Conservation (phyloP, 441 rosid species). For the Croton laevigatus region DNA sequence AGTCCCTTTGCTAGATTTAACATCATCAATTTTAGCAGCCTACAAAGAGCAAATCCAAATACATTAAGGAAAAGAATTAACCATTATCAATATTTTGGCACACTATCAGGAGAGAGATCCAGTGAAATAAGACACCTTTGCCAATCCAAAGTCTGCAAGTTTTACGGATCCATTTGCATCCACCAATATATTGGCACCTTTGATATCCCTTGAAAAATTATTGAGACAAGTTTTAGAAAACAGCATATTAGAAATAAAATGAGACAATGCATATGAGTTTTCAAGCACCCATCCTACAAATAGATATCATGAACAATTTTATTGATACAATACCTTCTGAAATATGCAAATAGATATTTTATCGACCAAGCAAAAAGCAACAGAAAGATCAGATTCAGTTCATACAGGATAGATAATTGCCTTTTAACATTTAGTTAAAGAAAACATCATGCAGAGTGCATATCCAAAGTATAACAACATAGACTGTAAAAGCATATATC, state of each 20-base stretch:
- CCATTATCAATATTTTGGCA: neutral
- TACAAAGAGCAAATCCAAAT: slow-evolving; percentile 27
- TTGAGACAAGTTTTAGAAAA: slow-evolving; percentile 7
- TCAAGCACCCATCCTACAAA: neutral
- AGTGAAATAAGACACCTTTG: slow-evolving; percentile 51
- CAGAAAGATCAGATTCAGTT: neutral
- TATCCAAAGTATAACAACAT: neutral
- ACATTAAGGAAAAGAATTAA: slow-evolving; percentile 13
- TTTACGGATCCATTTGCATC: slow-evolving; percentile 74
- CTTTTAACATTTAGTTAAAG: neutral
- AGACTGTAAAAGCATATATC: neutral
- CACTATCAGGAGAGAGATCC: slow-evolving; percentile 5
- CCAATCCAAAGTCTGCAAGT: slow-evolving; percentile 93
- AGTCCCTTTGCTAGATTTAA: slow-evolving; percentile 76
- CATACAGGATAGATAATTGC: neutral
- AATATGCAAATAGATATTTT: neutral
- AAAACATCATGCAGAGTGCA: neutral
- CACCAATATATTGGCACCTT: slow-evolving; percentile 87
- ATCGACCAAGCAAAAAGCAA: too few relatives aligned
- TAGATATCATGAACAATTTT: neutral
- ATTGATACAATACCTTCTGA: neutral
- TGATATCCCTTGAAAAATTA: slow-evolving; percentile 63
- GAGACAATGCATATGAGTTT: neutral
- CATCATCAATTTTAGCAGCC: slow-evolving; percentile 72
- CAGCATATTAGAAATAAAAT: neutral